Evolutionary conservation across 192 early-diverging fungal species (phyloP).

Genomic region (Umbelopsis vinacea): DNA sequence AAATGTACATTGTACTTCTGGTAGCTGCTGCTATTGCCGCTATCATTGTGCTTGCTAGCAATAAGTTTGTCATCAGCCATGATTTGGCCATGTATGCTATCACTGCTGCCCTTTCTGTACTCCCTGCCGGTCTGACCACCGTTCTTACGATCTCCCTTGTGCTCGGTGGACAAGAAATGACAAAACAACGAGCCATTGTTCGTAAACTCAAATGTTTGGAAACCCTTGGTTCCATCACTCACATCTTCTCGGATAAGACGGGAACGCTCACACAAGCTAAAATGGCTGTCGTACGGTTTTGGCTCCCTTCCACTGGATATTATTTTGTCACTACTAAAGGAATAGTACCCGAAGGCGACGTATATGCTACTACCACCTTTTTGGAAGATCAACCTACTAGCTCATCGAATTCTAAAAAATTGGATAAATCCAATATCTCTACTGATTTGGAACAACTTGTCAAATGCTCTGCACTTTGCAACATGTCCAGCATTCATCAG

Average conservation of each 20-base stretch:
- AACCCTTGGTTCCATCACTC: slow-evolving; percentile 89
- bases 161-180: slow-evolving; percentile 86
- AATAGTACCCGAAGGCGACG: slow-evolving; percentile 61
- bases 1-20: slow-evolving; percentile 79
- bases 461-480: slow-evolving; percentile 79
- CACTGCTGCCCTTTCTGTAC: slow-evolving; percentile 83
- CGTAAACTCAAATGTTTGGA: slow-evolving; percentile 89
- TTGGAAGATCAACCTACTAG: not conserved
- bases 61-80: slow-evolving; percentile 62
- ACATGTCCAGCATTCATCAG: slow-evolving; percentile 73
- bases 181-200: slow-evolving; percentile 86
- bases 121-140: slow-evolving; percentile 92
- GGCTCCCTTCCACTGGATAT: slow-evolving; percentile 76
- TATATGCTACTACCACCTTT: slow-evolving; percentile 14
- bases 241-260: slow-evolving; percentile 96
- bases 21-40: slow-evolving; percentile 67
- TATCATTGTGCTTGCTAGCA: slow-evolving; percentile 83
- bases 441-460: slow-evolving; percentile 39
- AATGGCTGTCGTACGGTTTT: slow-evolving; percentile 88
- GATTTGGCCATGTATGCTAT: slow-evolving; percentile 79
- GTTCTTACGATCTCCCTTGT: slow-evolving; percentile 94
- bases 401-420: not conserved
- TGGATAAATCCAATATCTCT: slow-evolving; percentile 21
- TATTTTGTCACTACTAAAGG: slow-evolving; percentile 68
- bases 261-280: slow-evolving; percentile 94